Evolutionary conservation across 495 filamentous ascomycete species (phyloP).

Genomic region (Penicillium daleae): DNA sequence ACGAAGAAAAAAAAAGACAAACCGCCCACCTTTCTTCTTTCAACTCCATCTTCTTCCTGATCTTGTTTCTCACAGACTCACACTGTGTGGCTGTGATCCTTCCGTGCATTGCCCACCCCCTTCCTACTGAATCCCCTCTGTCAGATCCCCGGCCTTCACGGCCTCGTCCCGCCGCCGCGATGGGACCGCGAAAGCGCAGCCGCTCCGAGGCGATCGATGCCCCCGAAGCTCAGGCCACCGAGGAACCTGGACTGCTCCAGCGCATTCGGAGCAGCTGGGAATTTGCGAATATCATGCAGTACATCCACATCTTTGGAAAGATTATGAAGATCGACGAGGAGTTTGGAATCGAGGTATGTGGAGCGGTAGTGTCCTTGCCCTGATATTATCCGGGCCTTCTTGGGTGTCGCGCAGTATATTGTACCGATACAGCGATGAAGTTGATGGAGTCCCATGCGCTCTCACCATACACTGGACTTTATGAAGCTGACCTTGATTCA

Average conservation of each 20-base stretch:
- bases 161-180: conserved; percentile 45
- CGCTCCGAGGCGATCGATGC: conserved; percentile 66
- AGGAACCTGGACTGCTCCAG: conserved; percentile 60
- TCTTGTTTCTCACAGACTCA: conserved; percentile 7
- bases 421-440: conserved; percentile 4
- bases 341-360: conserved; percentile 79
- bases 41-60: not conserved
- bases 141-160: conserved; percentile 28
- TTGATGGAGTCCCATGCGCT: conserved; percentile 1
- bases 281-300: conserved; percentile 93
- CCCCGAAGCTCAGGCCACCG: conserved; percentile 45
- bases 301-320: conserved; percentile 85
- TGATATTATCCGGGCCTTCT: not conserved
- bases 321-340: conserved; percentile 86
- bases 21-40: conserved; percentile 3
- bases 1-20: conserved; percentile 28
- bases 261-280: conserved; percentile 89
- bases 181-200: conserved; percentile 70
- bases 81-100: conserved; percentile 9
- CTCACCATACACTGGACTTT: not conserved
- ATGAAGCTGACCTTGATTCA: conserved; percentile 12
- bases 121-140: conserved; percentile 18
- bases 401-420: conserved; percentile 14
- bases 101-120: conserved; percentile 2
- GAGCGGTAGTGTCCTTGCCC: not conserved